A percentile compares a stretch with the other conserved stretches of the same genome.
phyloP scores from a whole-genome alignment of 176 grass and related monocot genomes.

The Rhynchospora tenuis region DNA sequence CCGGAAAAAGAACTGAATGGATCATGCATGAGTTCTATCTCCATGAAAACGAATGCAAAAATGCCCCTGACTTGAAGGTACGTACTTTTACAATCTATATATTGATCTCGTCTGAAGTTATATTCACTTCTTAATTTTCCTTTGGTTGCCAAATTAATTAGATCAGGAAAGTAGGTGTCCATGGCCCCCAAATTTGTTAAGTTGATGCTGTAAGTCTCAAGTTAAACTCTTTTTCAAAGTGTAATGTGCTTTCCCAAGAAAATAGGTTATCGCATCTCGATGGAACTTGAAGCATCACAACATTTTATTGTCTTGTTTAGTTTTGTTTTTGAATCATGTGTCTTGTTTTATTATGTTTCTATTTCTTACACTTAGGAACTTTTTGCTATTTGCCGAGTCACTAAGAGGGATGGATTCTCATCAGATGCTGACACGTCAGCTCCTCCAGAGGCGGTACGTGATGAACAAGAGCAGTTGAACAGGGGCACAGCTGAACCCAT shows the following conservation, averaged over 20 bases:
- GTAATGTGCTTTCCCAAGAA: too few species aligned
- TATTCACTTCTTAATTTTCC: neutral
- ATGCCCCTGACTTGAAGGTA: constrained; percentile 67
- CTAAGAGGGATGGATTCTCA: constrained; percentile 54
- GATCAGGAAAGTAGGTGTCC: too few species aligned
- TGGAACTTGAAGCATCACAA: too few species aligned
- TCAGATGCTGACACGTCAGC: constrained; percentile 31
- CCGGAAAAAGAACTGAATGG: constrained; percentile 75
- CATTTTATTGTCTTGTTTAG: too few species aligned
- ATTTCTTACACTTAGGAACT: constrained; percentile 46
- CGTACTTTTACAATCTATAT: neutral
- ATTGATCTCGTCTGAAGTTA: too few species aligned
- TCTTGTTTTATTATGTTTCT: constrained; percentile 7
- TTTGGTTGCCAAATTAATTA: too few species aligned
- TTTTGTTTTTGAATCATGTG: too few species aligned
- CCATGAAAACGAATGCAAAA: constrained; percentile 54
- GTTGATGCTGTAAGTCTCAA: too few species aligned
- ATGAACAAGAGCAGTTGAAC: constrained; percentile 30
- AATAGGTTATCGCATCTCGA: too few species aligned
- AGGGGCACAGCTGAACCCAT: constrained; percentile 24
- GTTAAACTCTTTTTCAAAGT: too few species aligned
- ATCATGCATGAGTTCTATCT: constrained; percentile 98
- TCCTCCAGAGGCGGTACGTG: neutral
- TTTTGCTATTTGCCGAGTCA: constrained; percentile 91
- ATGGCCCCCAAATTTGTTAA: neutral